Base-by-base conservation (phyloP, 805 yeast genomes). In the Candida broadrunensis region DNA sequence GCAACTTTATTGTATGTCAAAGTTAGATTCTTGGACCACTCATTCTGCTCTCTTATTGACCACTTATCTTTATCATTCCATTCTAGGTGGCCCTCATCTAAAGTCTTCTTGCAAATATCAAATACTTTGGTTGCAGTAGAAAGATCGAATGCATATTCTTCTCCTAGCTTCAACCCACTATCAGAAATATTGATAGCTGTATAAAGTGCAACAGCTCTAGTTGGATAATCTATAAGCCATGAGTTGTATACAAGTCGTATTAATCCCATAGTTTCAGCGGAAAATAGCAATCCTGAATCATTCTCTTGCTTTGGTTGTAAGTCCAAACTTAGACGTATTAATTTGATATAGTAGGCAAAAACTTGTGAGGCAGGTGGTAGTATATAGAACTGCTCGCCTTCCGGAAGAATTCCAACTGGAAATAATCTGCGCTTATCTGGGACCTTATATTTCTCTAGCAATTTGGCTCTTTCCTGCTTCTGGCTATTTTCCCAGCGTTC, bases 191-290 rank as follows among this genome's bases (percentile, higher is more conserved):
- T 59, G 45, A 43, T 66, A 70, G 84, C 82, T 4, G 80, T 72
- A 40, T 72, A 77, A 5, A 81, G 44, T 6, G 77, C 49, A 0
- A 75, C 67, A 0, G 80, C 75, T 36, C 75, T 61, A 0, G 86
- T 67, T 0, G 79, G 63, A 5, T 56, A 57, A 43, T 72, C 74
- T 4, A 83, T 56, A 42, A 85, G 63, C 93, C 93, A 85, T 14
- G 32, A 5, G 18, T 17, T 29, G 6, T 29, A 11, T 5, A 39
- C 7, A 11, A 29, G 32, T 29, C 32, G 17, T 29, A 15, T 8
- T 15, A 29, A 29, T 14, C 12, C 18, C 18, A 15, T 5, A 29
- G 7, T 5, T 6, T 29, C 32, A 14, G 17, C 14, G 5, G 32
- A 15, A 14, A 29, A 15, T 7, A 29, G 18, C 5, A 15, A 5